Conservation (phyloP, 2,329 filamentous ascomycete species). For the Aspergillus amoenus region DNA sequence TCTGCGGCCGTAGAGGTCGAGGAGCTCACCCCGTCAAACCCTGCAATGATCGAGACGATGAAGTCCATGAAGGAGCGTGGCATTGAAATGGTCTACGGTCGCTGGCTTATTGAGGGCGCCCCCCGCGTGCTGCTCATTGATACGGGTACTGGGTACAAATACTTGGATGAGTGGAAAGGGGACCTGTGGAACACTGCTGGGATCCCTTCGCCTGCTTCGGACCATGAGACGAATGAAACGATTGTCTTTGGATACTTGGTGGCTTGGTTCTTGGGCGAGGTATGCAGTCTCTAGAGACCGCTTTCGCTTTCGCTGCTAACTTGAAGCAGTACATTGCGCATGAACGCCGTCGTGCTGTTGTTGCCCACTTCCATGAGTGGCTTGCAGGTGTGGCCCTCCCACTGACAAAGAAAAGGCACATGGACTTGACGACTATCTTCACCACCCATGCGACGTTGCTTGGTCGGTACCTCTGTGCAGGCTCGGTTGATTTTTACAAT, state of each 20-base stretch:
- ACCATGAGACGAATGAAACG: slow-evolving; percentile 95
- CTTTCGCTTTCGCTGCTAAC: slow-evolving; percentile 2
- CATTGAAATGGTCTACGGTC: slow-evolving; percentile 85
- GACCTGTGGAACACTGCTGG: slow-evolving; percentile 91
- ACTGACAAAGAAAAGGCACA: slow-evolving; percentile 86
- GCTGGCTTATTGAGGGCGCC: slow-evolving; percentile 97
- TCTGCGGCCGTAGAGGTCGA: slow-evolving; percentile 98
- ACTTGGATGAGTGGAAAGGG: slow-evolving; percentile 93
- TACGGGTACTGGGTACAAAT: slow-evolving; percentile 87
- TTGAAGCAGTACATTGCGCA: slow-evolving; percentile 77
- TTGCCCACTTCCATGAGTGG: slow-evolving; percentile 99
- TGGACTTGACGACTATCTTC: slow-evolving; percentile 97
- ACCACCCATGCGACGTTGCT: slow-evolving; percentile 96
- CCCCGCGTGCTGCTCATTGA: slow-evolving; percentile 92
- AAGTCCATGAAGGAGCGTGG: slow-evolving; percentile 90
- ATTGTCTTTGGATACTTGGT: slow-evolving; percentile 97
- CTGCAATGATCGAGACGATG: slow-evolving; percentile 77
- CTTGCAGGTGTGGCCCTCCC: slow-evolving; percentile 90
- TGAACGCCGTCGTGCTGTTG: slow-evolving; percentile 86
- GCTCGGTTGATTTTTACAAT: slow-evolving; percentile 99
- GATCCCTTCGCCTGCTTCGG: slow-evolving; percentile 87
- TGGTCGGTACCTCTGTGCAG: slow-evolving; percentile 92
- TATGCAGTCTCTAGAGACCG: slow-evolving; percentile 44
- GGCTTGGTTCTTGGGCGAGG: slow-evolving; percentile 97
- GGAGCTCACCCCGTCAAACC: slow-evolving; percentile 79